These are phyloP conservation scores for Corniculantispora saksenae DNA, from an alignment of 2,329 filamentous ascomycete species.

Conservation along the genomic window DNA sequence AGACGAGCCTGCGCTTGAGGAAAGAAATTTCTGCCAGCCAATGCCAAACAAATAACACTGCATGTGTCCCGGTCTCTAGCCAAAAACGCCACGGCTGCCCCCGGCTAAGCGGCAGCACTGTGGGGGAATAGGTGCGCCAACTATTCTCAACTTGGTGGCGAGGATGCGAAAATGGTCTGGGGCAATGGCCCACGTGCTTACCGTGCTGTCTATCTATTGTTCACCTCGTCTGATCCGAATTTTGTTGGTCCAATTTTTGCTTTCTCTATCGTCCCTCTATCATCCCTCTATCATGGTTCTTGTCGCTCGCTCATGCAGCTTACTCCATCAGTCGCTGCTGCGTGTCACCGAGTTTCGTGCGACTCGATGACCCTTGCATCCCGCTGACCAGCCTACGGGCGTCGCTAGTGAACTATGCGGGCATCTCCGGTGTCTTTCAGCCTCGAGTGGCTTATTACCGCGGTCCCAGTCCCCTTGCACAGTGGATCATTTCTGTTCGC, in stretches of 20 bases:
- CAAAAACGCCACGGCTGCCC: neutral
- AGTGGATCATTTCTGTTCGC: neutral
- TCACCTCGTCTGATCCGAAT: neutral
- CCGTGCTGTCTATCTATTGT: neutral
- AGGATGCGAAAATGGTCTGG: constrained; percentile 1
- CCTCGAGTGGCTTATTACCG: constrained; percentile 1
- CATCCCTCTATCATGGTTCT: neutral
- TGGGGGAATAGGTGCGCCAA: constrained; percentile 15
- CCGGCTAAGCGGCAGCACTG: constrained; percentile 15
- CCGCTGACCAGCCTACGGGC: neutral
- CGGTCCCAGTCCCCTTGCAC: neutral
- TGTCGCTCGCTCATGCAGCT: neutral
- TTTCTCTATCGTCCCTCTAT: neutral
- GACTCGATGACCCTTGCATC: neutral
- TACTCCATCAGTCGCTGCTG: neutral
- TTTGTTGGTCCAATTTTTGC: neutral
- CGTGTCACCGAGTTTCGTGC: neutral
- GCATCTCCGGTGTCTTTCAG: neutral
- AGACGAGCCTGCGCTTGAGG: neutral
- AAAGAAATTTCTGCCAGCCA: neutral
- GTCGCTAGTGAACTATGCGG: neutral
- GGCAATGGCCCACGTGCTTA: constrained; percentile 11
- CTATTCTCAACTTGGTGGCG: constrained; percentile 2
- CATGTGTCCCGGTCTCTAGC: constrained; percentile 5
- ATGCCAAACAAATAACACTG: neutral